A percentile compares a stretch with the other conserved stretches of the same genome.
phyloP scores from a whole-genome alignment of 192 early-diverging fungal species.

The Coemansia sp. region DNA sequence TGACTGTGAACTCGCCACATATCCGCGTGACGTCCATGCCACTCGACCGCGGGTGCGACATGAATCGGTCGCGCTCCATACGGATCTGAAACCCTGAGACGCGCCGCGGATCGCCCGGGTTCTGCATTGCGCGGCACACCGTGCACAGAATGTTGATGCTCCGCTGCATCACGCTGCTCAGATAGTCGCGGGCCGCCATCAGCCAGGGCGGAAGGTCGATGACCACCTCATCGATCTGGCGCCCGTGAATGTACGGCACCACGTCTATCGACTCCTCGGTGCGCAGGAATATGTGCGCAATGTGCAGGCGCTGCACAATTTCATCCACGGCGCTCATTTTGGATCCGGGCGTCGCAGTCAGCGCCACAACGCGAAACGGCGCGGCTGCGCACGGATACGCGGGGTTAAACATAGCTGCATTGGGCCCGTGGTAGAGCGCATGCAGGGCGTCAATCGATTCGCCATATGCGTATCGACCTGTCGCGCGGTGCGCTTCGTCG shows the following conservation, averaged over 20 bases:
- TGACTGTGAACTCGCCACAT: conserved; percentile 56
- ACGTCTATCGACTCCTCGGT: conserved; percentile 90
- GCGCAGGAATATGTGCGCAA: conserved; percentile 76
- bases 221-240: conserved; percentile 64
- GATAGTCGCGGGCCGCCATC: conserved; percentile 34
- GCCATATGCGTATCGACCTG: conserved; percentile 80
- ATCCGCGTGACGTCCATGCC: conserved; percentile 24
- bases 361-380: conserved; percentile 75
- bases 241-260: conserved; percentile 66
- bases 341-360: conserved; percentile 85
- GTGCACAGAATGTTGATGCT: conserved; percentile 51
- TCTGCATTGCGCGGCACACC: conserved; percentile 34
- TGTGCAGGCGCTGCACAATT: conserved; percentile 74
- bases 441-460: conserved; percentile 66
- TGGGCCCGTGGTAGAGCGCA: conserved; percentile 21
- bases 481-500: conserved; percentile 90
- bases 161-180: conserved; percentile 52
- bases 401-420: conserved; percentile 8
- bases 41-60: conserved; percentile 5
- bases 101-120: conserved; percentile 29
- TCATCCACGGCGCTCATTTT: conserved; percentile 67
- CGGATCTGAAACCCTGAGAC: conserved; percentile 34
- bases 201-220: conserved; percentile 58
- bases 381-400: conserved; percentile 23
- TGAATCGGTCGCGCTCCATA: conserved; percentile 36